Base-by-base conservation (phyloP, 306 rosid genomes). In the Vachellia collinsii region DNA sequence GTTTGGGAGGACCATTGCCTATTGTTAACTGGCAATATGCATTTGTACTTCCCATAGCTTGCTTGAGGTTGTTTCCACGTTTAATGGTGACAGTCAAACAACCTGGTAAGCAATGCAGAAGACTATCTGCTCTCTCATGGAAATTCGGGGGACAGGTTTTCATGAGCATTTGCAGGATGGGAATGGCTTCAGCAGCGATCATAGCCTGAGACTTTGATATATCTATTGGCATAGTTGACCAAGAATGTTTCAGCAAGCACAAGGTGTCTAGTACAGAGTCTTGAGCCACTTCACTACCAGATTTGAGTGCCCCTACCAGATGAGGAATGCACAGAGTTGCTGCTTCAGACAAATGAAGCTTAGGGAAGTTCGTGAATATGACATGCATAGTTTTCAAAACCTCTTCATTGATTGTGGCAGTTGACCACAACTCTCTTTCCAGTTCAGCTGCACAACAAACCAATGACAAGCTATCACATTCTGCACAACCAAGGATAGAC, bases 111-210 rank as follows among this genome's bases (percentile, higher is more conserved):
- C 99, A 91, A 81, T 93, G 98, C 89, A 95, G 87, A 48, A 95
- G 87, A 76, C 94, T 80, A 86, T 95, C 98, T 46, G 98, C 99
- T 88, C 96, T 91, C 85, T 95, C 99, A 78, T 95, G 98, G 82
- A 95, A 95, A 89, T 97, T 89, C 62, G 99, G 99, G 10, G 99
- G 98, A 86, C 97, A 93, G 70, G 99, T 90, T 87, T 93, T 95
- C 98, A 93, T 93, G 75, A 95, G 97, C 99, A 91, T 90, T 90
- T 95, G 99, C 85, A 95, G 85, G 65, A 90, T 91, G 77, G 99
- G 99, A 84, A 95, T 91, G 80, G 99, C 98, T 86, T 95, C 99
- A 7, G 99, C 97, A 63, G 99, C 98, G 77, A 89, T 81, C 88
- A 89, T 85, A 68, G 97, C 91, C 79, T 93, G 99, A 76, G 97